A percentile compares a stretch with the other conserved stretches of the same genome.
Evolutionary conservation across 116 monocot genomes (phyloP).

Genomic region (Posidonia oceanica): DNA sequence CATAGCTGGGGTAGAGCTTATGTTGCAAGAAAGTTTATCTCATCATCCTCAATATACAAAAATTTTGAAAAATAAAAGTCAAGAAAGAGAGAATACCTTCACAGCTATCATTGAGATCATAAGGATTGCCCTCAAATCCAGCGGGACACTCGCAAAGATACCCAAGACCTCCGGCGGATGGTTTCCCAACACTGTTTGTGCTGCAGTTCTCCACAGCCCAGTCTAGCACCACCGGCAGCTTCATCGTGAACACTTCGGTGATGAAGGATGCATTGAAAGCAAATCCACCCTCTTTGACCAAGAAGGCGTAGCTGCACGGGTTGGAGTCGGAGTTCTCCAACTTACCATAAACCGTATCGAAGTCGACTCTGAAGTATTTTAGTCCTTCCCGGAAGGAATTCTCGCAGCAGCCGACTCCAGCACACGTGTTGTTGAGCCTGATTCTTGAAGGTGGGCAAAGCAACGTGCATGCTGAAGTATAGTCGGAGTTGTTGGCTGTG

Average conservation of each 20-base stretch:
- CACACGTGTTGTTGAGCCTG: constrained; percentile 14
- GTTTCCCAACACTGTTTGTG: not conserved
- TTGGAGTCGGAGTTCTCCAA: not conserved
- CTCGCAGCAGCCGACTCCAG: constrained; percentile 30
- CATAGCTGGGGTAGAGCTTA: too few species aligned
- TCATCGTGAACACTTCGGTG: not conserved
- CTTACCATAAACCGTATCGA: not conserved
- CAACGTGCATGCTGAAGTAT: constrained; percentile 7
- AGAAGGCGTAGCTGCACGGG: constrained; percentile 19
- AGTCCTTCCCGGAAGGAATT: constrained; percentile 6
- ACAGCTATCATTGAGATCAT: not conserved
- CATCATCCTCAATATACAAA: too few species aligned
- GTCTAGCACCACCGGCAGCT: constrained; percentile 25
- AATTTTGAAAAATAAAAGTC: too few species aligned
- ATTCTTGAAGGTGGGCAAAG: not conserved
- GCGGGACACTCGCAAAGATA: not conserved
- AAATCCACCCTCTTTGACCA: constrained; percentile 6
- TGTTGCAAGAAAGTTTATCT: too few species aligned
- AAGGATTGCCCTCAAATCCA: constrained; percentile 5
- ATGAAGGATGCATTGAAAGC: constrained; percentile 9
- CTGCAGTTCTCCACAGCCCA: constrained; percentile 25
- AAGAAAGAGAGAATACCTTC: not conserved
- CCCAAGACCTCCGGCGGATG: not conserved
- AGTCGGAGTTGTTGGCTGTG: not conserved
- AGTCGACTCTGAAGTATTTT: not conserved